A percentile compares a stretch with the other conserved stretches of the same genome.
Conservation (phyloP, 2,329 filamentous ascomycete species). For the Microsporum ferrugineum region DNA sequence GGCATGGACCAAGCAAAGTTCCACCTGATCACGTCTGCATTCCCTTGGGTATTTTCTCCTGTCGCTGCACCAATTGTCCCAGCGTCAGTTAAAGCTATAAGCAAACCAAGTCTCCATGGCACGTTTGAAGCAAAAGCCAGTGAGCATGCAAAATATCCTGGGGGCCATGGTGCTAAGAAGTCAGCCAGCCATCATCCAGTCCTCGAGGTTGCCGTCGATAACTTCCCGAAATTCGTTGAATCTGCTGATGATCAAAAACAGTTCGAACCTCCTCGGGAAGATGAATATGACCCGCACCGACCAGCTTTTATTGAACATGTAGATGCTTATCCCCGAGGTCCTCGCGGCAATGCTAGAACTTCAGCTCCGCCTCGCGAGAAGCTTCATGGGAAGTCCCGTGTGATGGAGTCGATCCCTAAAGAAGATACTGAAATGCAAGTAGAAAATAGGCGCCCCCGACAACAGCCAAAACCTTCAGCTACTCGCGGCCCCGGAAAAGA, state of each 20-base stretch:
- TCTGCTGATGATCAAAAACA: constrained; percentile 16
- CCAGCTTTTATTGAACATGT: constrained; percentile 23
- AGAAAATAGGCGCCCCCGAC: neutral
- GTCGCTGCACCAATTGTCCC: neutral
- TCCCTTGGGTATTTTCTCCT: constrained; percentile 34
- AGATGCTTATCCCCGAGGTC: constrained; percentile 6
- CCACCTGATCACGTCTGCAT: constrained; percentile 40
- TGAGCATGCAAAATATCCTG: neutral
- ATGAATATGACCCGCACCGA: constrained; percentile 40
- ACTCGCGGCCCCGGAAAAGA: neutral
- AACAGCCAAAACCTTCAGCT: neutral
- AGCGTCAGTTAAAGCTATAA: neutral
- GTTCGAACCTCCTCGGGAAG: constrained; percentile 28
- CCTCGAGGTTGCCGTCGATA: constrained; percentile 15
- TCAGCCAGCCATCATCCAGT: neutral
- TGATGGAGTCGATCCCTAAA: neutral
- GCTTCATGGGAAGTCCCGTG: neutral
- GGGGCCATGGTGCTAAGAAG: constrained; percentile 1
- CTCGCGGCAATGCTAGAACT: neutral
- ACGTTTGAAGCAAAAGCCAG: neutral
- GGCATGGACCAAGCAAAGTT: constrained; percentile 49
- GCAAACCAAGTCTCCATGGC: neutral
- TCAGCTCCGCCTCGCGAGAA: neutral
- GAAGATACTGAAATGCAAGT: neutral
- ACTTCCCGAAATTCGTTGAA: constrained; percentile 16